A percentile compares a stretch with the other conserved stretches of the same genome.
Evolutionary conservation across 2,329 filamentous ascomycete genomes (phyloP).

Genomic region (Aspergillus calidoustus): DNA sequence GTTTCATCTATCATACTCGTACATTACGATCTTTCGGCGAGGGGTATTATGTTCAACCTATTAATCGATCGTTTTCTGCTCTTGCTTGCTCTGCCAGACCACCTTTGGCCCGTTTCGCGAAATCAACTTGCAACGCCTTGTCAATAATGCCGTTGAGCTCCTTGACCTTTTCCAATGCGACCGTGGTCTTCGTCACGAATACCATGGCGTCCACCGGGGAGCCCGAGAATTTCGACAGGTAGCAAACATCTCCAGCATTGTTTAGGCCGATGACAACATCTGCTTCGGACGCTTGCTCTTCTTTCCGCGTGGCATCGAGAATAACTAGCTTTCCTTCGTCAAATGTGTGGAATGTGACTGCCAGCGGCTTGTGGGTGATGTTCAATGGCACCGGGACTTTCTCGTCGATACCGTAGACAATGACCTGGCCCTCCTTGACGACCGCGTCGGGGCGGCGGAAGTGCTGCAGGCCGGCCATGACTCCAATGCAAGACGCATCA

Average conservation of each 20-base stretch:
- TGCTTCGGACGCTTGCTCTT: constrained; percentile 64
- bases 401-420: constrained; percentile 81
- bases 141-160: constrained; percentile 77
- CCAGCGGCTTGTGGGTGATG: constrained; percentile 90
- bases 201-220: constrained; percentile 77
- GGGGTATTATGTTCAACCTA: not conserved
- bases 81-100: constrained; percentile 83
- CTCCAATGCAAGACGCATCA: constrained; percentile 82
- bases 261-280: constrained; percentile 82
- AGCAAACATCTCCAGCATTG: constrained; percentile 85
- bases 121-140: constrained; percentile 74
- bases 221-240: constrained; percentile 89
- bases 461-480: constrained; percentile 86
- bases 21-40: constrained; percentile 1
- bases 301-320: constrained; percentile 51
- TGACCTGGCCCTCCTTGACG: constrained; percentile 82
- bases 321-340: constrained; percentile 51
- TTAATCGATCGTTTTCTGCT: constrained; percentile 79
- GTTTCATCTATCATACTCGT: constrained; percentile 16
- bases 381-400: constrained; percentile 87
- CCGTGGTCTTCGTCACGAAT: constrained; percentile 74
- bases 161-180: constrained; percentile 79
- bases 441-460: constrained; percentile 89
- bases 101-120: constrained; percentile 63
- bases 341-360: constrained; percentile 87